Percentiles rank a stretch among this genome's conserved stretches.
Conservation (phyloP, 345 rosid genomes). For the Ceriops tagal region DNA sequence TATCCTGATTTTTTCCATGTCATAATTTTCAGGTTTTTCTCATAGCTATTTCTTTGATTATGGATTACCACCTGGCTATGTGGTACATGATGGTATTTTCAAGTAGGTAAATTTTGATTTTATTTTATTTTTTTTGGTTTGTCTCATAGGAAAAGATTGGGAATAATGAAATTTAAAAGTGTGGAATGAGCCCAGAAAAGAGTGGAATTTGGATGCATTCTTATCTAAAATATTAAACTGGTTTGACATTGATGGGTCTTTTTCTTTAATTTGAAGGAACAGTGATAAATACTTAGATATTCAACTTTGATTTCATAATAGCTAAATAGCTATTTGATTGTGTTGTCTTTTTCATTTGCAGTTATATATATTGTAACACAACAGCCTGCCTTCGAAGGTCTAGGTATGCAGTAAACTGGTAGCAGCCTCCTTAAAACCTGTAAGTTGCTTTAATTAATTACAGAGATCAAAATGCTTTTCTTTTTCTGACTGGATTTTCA, state of each 20-base stretch:
- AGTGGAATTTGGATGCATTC: too few relatives aligned
- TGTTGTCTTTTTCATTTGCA: conserved; percentile 31
- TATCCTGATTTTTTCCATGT: conserved; percentile 16
- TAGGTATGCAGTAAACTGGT: conserved; percentile 48
- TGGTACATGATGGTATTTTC: conserved; percentile 60
- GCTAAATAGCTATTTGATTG: not conserved
- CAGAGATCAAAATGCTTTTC: not conserved
- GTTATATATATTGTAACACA: conserved; percentile 62
- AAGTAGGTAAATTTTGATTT: conserved; percentile 34
- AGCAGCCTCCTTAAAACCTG: not conserved
- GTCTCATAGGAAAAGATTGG: too few relatives aligned
- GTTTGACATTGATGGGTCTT: not conserved
- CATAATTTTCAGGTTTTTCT: conserved; percentile 59
- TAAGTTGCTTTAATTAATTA: not conserved
- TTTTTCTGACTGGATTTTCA: conserved; percentile 24
- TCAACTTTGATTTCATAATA: not conserved
- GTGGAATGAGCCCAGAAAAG: too few relatives aligned
- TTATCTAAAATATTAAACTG: not conserved
- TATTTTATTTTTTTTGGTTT: not conserved
- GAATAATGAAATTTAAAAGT: too few relatives aligned
- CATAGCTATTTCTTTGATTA: conserved; percentile 47
- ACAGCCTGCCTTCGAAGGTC: conserved; percentile 58
- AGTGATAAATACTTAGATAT: not conserved
- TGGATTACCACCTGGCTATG: conserved; percentile 73
- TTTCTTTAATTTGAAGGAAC: not conserved